These are phyloP conservation scores for Coprinellus aureogranulatus DNA, from an alignment of 768 basidiomycete species.

Conservation along the genomic window DNA sequence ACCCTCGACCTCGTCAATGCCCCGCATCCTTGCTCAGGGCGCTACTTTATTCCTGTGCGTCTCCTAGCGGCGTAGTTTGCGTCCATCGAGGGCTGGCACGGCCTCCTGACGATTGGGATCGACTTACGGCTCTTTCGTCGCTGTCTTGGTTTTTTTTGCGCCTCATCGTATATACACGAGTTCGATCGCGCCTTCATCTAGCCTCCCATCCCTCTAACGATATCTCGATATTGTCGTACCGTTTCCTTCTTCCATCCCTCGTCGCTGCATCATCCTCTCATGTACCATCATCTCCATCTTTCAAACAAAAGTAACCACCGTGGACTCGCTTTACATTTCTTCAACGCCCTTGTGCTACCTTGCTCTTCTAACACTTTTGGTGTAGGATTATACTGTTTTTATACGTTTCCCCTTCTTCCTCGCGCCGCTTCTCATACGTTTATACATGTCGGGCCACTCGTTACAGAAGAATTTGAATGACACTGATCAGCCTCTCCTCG, in stretches of 20 bases:
- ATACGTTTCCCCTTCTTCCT: background rate
- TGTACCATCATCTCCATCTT: background rate
- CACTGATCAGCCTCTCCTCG: too few relatives aligned
- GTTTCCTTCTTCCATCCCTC: background rate
- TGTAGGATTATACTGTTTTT: constrained; percentile 17
- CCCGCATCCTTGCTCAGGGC: too few relatives aligned
- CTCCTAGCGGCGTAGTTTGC: background rate
- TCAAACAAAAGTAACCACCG: background rate
- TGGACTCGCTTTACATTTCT: constrained; percentile 2
- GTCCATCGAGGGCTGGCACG: background rate
- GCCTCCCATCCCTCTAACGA: background rate
- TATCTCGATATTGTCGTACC: background rate
- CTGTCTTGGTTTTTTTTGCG: background rate
- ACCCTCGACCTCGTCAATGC: too few relatives aligned
- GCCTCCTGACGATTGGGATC: background rate
- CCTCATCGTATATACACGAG: background rate
- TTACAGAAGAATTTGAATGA: too few relatives aligned
- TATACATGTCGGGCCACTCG: background rate
- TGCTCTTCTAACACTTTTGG: constrained; percentile 13
- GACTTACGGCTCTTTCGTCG: background rate
- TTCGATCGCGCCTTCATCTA: background rate
- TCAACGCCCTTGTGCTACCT: constrained; percentile 2
- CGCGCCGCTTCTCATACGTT: background rate
- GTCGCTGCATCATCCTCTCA: background rate
- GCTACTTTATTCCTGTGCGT: background rate